A percentile compares a stretch with the other conserved stretches of the same genome.
phyloP scores from a whole-genome alignment of 345 rosid species.

The Chamaenerion angustifolium region DNA sequence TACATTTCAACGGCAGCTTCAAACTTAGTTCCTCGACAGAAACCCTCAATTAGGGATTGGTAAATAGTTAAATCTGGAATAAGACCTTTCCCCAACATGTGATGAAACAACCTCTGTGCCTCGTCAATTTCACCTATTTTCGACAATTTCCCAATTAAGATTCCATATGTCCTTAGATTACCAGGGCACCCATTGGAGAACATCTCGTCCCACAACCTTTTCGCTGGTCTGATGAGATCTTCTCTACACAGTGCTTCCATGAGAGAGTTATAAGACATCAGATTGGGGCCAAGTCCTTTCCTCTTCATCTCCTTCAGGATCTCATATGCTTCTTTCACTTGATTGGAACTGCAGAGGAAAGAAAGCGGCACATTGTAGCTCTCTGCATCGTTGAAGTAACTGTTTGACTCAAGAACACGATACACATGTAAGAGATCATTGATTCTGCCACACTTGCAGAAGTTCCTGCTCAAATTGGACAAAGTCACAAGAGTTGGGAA shows the following conservation, averaged over 20 bases:
- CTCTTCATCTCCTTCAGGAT: slow-evolving; percentile 74
- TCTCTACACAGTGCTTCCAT: slow-evolving; percentile 79
- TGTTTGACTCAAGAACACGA: slow-evolving; percentile 31
- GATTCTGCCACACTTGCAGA: slow-evolving; percentile 41
- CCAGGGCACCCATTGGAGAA: slow-evolving; percentile 57
- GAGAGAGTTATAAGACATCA: slow-evolving; percentile 47
- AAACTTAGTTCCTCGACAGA: slow-evolving; percentile 49
- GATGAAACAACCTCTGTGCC: slow-evolving; percentile 48
- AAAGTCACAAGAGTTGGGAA: slow-evolving; percentile 46
- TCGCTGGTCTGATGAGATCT: slow-evolving; percentile 80
- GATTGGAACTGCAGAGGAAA: slow-evolving; percentile 58
- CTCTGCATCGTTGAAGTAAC: slow-evolving; percentile 40
- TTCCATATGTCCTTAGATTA: slow-evolving; percentile 46
- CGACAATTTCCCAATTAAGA: slow-evolving; percentile 55
- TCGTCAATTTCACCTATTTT: slow-evolving; percentile 58
- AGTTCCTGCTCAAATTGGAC: slow-evolving; percentile 54
- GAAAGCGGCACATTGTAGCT: slow-evolving; percentile 47
- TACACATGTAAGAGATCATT: slow-evolving; percentile 40
- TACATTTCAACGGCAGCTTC: slow-evolving; percentile 46
- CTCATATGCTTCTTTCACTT: slow-evolving; percentile 63
- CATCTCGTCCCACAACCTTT: slow-evolving; percentile 92
- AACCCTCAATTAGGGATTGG: slow-evolving; percentile 40
- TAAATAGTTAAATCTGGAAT: slow-evolving; percentile 48
- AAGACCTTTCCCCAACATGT: slow-evolving; percentile 55
- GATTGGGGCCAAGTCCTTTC: slow-evolving; percentile 51